Evolutionary conservation across 352 stramenopile genomes (phyloP), one percentile per base, ranked within the genome.

Genomic region (Pythium aquatile): DNA sequence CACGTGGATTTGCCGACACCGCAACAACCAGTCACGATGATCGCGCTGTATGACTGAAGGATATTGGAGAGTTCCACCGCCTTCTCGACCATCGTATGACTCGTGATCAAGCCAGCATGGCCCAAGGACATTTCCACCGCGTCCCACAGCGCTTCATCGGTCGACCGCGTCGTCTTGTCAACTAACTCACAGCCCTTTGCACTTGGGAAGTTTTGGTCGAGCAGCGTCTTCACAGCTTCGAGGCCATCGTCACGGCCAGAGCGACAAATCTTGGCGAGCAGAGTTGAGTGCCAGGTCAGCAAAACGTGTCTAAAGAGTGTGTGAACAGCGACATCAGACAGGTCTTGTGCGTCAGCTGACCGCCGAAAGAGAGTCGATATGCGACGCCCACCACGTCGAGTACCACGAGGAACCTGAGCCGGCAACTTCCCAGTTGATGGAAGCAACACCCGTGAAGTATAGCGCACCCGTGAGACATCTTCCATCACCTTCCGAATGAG

Each of bases 1-100:
- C 76, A 86, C 3, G 70, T 78, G 2, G 64, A 78, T 48, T 90
- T 90, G 4, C 81, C 81, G 33, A 64, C 68, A 6, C 69, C 79
- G 11, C 60, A 11, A 29, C 42, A 8, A n/a, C 81, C 81, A 16
- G 79, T 71, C 0, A 90, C 71, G 28, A 85, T 26, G 4, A 78
- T 65, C 14, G 62, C 55, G 29, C 61, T 47, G 40, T 73, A 68
- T 0, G n/a, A 61, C 24, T 79, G 67, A 2, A 86, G 29, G 4
- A 67, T 62, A 30, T 64, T 66, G 63, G 70, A 85, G 3, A 90
- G 32, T 6, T 85, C 68, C 62, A 85, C 68, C 7, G 65, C 65
- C 16, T 76, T 61, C 11, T 74, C 57, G 7, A 83, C 37, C 37
- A 78, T 49, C 6, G 33, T 55, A 3, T 48, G 32, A 1, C 53